Base-by-base conservation (phyloP, 495 filamentous ascomycete species). In the Delitschia confertaspora region DNA sequence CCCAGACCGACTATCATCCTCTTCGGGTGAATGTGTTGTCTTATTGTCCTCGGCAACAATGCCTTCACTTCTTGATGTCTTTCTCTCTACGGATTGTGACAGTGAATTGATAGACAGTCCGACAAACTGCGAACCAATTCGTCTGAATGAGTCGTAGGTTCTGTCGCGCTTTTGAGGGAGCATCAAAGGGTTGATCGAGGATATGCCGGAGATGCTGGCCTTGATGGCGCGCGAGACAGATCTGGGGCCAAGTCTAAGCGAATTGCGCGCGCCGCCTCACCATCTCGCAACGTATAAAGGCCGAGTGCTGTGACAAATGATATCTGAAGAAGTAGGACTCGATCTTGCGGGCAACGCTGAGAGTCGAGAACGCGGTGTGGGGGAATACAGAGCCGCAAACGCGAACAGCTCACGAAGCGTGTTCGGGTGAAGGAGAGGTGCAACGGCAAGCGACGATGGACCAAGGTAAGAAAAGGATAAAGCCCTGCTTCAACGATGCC, bases 101-200 rank as follows among this genome's bases (percentile, higher is more conserved):
- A n/a, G 31, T 17, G 46, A 20, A n/a, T 29, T 40, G 45, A 51
- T 36, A 40, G 42, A 47, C 50, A 38, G 39, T 51, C 22, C 38
- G 36, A 44, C 50, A 41, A 23, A 33, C 35, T 47, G 42, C 42
- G 41, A 54, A 52, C 48, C 42, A 24, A 48, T 25, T 41, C 45
- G 47, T 43, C 49, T 33, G 38, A 23, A 25, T 34, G 35, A 29
- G 49, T 65, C 63, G 51, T 51, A 45, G 45, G 47, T 53, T 59
- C 40, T 61, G 42, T 20, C 66, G 51, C 60, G 65, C 53, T 62
- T 53, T 57, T 66, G 56, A 48, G 55, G 56, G 38, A 81, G 69
- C 47, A 80, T 72, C 37, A 74, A 77, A 50, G 88, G 84, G 50
- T 88, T 88, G 61, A 82, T 76, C 47, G 88, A 85, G 62, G 93